Evolutionary conservation across 2,329 filamentous ascomycete genomes (phyloP), one percentile per base, ranked within the genome.

Genomic region (Fusarium humuli): DNA sequence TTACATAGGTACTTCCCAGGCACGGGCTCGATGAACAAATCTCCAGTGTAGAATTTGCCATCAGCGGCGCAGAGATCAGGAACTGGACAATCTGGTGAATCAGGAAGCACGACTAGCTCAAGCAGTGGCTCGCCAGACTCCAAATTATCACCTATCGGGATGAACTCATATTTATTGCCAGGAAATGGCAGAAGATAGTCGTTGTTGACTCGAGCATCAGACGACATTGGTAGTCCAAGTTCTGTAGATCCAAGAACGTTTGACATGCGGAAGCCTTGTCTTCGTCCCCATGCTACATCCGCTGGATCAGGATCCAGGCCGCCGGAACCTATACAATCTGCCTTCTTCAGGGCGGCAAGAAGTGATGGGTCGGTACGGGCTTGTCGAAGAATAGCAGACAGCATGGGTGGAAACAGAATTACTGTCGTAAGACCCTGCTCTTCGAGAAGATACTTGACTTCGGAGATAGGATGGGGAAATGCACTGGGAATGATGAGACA

Each of bases 1-100:
- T 61, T 65, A 2, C 56, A 50, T 2, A 71, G 1, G n/a, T 69
- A 75, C 20, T 58, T 40, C 0, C 73, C 72, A 6, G 73, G 68
- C n/a, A n/a, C 42, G 4, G 62, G 47, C 40, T 75, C 67, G 4
- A 69, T 57, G 18, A 77, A 76, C 22, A 76, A 53, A 10, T 73
- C 75, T 7, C 74, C 71, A 0, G 74, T 70, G 12, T 75, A 67
- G 10, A 73, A 75, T 23, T 69, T 71, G 22, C 46, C 79, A 46
- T 68, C 69, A 2, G 37, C 6, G 6, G 50, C 52, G 12, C 69
- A 48, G 50, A 67, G 14, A 30, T 45, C 8, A 11, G 30, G 9
- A 10, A n/a, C 47, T 0, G 73, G 73, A 2, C 73, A 73, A 9
- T 75, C 67, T 1, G 66, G 56, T 5, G 73, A 60, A 2, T 69